Base-by-base conservation (phyloP, 2,329 filamentous ascomycete genomes). In the Colletotrichum neosansevieriae region DNA sequence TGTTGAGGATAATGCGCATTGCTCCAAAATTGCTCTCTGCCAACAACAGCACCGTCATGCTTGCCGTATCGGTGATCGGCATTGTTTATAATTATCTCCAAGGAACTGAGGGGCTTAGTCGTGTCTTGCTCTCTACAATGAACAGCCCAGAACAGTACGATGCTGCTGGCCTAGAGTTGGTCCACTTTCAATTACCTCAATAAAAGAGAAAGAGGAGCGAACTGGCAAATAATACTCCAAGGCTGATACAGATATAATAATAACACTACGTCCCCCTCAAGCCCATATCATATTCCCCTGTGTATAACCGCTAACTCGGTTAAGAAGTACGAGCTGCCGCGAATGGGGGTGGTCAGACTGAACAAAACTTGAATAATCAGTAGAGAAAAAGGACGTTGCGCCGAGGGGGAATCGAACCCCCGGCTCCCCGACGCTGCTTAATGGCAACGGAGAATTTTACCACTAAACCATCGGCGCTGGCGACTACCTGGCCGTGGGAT, bases 41-140 rank as follows among this genome's bases (percentile, higher is more conserved):
- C 17, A 53, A 17, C 2, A 7, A 45, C 7, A 32, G 29, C 5
- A 13, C 9, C 3, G 45, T 24, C 0, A 45, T 65, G 34, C 34
- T 67, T 11, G 53, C 64, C 13, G 44, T 42, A 12, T 67, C 64
- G 5, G 40, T 60, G 6, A 11, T 64, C 1, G 50, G 51, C 2
- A 58, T 67, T 9, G 17, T 67, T 9, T 67, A 67, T 5, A 67
- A 64, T n/a, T 51, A 44, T 13, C 9, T 64, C 2, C 51, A 45
- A 2, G 58, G 12, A 2, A 66, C 49, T 0, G 19, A 45, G n/a
- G 63, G 57, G 3, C 21, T 66, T 9, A 40, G 42, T 13, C 58
- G 17, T 3, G 10, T 66, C 5, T 24, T 62, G n/a, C 42, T 66
- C 2, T 66, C 63, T 2, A 29, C 42, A 0, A 42, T 66, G 1